Percentiles rank a stretch among this genome's conserved stretches.
Conservation (phyloP, 192 early-diverging fungal species). For the Lobosporangium transversale region DNA sequence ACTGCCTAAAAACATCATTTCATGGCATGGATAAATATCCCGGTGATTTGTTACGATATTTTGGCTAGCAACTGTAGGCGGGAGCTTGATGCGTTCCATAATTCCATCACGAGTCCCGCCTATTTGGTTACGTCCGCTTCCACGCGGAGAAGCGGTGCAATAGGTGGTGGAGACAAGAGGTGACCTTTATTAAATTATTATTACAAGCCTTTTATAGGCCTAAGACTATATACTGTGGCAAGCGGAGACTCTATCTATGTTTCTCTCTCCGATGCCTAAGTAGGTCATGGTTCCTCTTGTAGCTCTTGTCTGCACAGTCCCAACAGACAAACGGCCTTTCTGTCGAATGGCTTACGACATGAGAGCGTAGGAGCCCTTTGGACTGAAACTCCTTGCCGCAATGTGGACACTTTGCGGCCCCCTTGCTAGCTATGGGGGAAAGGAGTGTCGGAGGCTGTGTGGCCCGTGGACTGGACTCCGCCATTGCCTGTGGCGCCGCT, state of each 20-base stretch:
- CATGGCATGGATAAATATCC: slow-evolving; percentile 2
- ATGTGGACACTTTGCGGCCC: slow-evolving; percentile 15
- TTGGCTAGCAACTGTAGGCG: slow-evolving; percentile 20
- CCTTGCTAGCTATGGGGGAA: slow-evolving; percentile 7
- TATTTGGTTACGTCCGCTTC: slow-evolving; percentile 18
- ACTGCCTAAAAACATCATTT: slow-evolving; percentile 15
- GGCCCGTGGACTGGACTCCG: neutral
- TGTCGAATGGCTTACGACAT: slow-evolving; percentile 33
- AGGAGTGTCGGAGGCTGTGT: slow-evolving; percentile 6
- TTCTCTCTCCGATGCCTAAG: slow-evolving; percentile 43
- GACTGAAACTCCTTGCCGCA: slow-evolving; percentile 33
- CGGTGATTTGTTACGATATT: neutral
- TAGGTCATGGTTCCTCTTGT: slow-evolving; percentile 49
- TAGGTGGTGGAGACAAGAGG: too few species aligned
- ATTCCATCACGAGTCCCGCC: neutral
- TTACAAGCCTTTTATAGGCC: too few species aligned
- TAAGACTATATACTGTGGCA: too few species aligned
- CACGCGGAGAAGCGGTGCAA: too few species aligned
- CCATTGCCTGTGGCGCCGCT: neutral
- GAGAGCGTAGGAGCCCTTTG: slow-evolving; percentile 36
- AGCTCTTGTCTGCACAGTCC: slow-evolving; percentile 36
- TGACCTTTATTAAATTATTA: too few species aligned
- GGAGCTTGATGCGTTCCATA: neutral
- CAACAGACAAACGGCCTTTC: slow-evolving; percentile 38
- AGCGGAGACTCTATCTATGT: slow-evolving; percentile 18